Conservation (phyloP, 2,329 filamentous ascomycete genomes). For the Thermothelomyces thermophilus region DNA sequence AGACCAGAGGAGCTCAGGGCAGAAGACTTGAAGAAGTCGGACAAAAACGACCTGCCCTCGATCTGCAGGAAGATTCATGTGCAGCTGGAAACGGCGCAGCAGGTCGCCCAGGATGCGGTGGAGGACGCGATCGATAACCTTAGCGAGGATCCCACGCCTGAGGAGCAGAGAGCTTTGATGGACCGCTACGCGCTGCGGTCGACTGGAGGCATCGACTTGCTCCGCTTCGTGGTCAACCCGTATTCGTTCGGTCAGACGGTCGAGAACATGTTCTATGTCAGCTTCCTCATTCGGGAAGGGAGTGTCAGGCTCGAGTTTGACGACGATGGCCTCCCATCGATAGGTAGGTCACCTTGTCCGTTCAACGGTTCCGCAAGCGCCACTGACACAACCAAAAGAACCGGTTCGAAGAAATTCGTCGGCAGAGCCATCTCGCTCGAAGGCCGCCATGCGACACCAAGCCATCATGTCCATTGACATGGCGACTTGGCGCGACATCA, state of each 20-base stretch:
- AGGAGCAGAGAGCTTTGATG: constrained; percentile 49
- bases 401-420: constrained; percentile 42
- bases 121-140: constrained; percentile 32
- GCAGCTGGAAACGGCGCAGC: constrained; percentile 48
- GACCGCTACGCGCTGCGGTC: constrained; percentile 58
- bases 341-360: constrained; percentile 54
- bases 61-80: constrained; percentile 70
- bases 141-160: constrained; percentile 41
- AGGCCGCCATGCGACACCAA: constrained; percentile 64
- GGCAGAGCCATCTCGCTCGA: constrained; percentile 30
- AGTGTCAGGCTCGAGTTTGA: constrained; percentile 69
- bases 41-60: constrained; percentile 70
- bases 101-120: constrained; percentile 41
- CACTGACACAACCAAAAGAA: constrained; percentile 28
- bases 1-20: constrained; percentile 71
- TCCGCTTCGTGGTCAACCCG: constrained; percentile 87
- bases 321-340: constrained; percentile 64
- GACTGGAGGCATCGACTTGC: constrained; percentile 67
- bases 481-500: constrained; percentile 71
- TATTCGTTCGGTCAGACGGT: constrained; percentile 87
- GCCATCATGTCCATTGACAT: constrained; percentile 86
- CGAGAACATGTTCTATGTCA: constrained; percentile 95
- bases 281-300: constrained; percentile 87
- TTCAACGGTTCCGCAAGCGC: constrained; percentile 29
- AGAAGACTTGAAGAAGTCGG: constrained; percentile 66